Conservation (phyloP, 305 asterid species). For the Fraxinus nigra region DNA sequence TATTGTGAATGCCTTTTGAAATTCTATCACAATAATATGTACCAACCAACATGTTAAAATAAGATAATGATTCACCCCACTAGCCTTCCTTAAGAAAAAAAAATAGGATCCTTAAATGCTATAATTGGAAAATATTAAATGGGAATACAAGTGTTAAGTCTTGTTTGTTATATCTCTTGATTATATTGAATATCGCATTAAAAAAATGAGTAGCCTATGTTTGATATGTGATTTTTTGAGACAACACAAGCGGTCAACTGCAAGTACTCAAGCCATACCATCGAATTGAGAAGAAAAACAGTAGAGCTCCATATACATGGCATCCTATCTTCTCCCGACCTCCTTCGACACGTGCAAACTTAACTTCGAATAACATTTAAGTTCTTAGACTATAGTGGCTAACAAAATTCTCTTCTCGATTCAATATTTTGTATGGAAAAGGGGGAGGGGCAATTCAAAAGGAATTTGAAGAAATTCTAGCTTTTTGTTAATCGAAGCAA, state of each 20-base stretch:
- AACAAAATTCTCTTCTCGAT: not conserved
- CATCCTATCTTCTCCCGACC: not conserved
- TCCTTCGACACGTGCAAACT: not conserved
- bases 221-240: not conserved
- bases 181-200: not conserved
- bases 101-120: not conserved
- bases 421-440: not conserved
- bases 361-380: not conserved
- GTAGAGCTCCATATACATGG: not conserved
- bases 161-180: not conserved
- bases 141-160: not conserved
- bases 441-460: not conserved
- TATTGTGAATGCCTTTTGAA: not conserved
- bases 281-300: not conserved
- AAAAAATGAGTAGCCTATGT: not conserved
- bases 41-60: constrained; percentile 20
- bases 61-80: constrained; percentile 7
- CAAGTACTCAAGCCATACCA: not conserved
- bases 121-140: not conserved
- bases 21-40: constrained; percentile 14
- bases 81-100: not conserved
- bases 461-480: not conserved
- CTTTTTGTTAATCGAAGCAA: not conserved
- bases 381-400: not conserved
- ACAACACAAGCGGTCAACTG: not conserved